These are phyloP conservation scores for Elsinoe arachidis DNA, from an alignment of 2,329 filamentous ascomycete species.

Conservation along the genomic window DNA sequence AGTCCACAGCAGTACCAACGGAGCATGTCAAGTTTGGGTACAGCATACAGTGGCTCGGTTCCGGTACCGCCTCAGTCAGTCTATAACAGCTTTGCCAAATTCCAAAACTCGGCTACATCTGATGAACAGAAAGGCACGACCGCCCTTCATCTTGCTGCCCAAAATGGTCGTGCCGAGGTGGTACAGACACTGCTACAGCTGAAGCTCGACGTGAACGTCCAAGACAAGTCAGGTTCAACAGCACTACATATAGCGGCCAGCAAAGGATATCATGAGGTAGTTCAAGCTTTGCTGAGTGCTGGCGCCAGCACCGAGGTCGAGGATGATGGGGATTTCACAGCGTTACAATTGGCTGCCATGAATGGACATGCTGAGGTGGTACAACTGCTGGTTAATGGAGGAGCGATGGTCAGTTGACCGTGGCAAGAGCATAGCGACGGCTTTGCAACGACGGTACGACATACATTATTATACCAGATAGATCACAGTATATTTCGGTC, in stretches of 20 bases:
- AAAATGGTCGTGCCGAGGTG: neutral
- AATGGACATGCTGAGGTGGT: neutral
- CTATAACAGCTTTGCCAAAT: neutral
- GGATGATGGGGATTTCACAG: neutral
- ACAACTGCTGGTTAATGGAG: neutral
- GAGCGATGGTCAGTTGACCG: neutral
- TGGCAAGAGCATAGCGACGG: neutral
- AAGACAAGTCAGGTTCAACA: neutral
- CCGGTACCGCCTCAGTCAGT: neutral
- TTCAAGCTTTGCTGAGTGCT: neutral
- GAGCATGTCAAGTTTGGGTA: too few species aligned
- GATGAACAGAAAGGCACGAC: neutral
- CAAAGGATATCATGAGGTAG: neutral
- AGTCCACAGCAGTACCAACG: too few species aligned
- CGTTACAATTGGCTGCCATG: neutral
- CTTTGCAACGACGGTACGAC: neutral
- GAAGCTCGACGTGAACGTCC: neutral
- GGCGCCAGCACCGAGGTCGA: neutral
- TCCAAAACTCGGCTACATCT: neutral
- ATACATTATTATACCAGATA: neutral
- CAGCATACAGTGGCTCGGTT: too few species aligned
- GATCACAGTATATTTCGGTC: constrained; percentile 6
- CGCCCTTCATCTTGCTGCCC: neutral
- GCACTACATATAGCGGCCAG: neutral
- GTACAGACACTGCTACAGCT: neutral